Evolutionary conservation across 371 early-diverging fungal genomes (phyloP).

Genomic region (Chytridium lagenaria): DNA sequence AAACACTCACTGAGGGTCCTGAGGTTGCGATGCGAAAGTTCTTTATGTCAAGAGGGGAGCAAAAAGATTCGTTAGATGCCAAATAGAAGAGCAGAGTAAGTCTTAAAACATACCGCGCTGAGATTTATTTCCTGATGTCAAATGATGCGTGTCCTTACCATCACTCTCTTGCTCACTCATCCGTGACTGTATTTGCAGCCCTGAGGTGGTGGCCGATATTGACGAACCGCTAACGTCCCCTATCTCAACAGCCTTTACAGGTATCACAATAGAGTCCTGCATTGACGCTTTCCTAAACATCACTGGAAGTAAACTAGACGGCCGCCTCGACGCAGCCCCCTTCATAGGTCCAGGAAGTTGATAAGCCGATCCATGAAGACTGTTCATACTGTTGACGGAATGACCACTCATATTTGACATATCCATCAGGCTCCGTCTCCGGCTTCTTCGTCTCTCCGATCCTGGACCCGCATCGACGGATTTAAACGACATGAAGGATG

Average conservation of each 20-base stretch:
- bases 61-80: background rate
- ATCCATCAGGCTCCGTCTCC: background rate
- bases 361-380: background rate
- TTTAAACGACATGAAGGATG: background rate
- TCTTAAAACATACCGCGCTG: background rate
- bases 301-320: background rate
- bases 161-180: background rate
- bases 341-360: background rate
- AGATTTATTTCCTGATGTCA: background rate
- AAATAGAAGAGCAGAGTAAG: background rate
- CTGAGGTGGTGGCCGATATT: background rate
- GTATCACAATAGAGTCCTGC: background rate
- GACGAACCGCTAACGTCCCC: background rate
- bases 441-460: background rate
- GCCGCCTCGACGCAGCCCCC: background rate
- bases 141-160: background rate
- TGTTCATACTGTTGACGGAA: slow-evolving; percentile 8
- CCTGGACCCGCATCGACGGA: background rate
- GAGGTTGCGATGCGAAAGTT: no score
- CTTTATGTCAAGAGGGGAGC: no score
- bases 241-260: background rate
- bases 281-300: background rate
- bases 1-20: no score
- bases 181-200: background rate
- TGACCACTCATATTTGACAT: background rate